Evolutionary conservation across 805 yeast genomes (phyloP).

Genomic region (Starmera dryadoides): DNA sequence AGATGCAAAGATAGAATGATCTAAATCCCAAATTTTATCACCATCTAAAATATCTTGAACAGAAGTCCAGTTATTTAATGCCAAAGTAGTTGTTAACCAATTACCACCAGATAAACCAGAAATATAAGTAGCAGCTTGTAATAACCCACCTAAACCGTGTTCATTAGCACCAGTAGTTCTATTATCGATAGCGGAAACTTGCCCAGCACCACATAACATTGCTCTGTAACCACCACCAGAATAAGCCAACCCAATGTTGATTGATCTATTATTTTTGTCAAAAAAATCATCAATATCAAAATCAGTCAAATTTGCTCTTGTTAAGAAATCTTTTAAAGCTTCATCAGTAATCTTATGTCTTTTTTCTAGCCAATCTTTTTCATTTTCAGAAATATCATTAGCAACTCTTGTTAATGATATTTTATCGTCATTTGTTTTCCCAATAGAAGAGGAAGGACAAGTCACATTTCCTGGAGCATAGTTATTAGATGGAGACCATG

Average conservation of each 20-base stretch:
- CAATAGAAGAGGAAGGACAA: slow-evolving; percentile 34
- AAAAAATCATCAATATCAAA: slow-evolving; percentile 33
- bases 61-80: slow-evolving; percentile 65
- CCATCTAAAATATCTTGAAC: slow-evolving; percentile 48
- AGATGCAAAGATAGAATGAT: slow-evolving; percentile 50
- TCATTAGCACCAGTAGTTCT: slow-evolving; percentile 50
- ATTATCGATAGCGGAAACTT: slow-evolving; percentile 67
- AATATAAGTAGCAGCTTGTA: slow-evolving; percentile 63
- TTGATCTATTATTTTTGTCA: slow-evolving; percentile 26
- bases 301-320: slow-evolving; percentile 37
- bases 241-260: slow-evolving; percentile 53
- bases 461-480: slow-evolving; percentile 56
- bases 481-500: slow-evolving; percentile 50
- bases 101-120: slow-evolving; percentile 80
- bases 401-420: slow-evolving; percentile 41
- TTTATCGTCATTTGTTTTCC: slow-evolving; percentile 11
- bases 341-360: slow-evolving; percentile 23
- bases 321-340: slow-evolving; percentile 28
- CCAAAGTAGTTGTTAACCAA: slow-evolving; percentile 69
- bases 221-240: slow-evolving; percentile 91
- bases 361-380: slow-evolving; percentile 43
- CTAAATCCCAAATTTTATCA: slow-evolving; percentile 61
- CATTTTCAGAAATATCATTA: slow-evolving; percentile 34
- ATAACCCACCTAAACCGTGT: slow-evolving; percentile 61
- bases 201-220: slow-evolving; percentile 81